Base-by-base conservation (phyloP, 805 yeast species). In the Wickerhamomyces ciferrii region DNA sequence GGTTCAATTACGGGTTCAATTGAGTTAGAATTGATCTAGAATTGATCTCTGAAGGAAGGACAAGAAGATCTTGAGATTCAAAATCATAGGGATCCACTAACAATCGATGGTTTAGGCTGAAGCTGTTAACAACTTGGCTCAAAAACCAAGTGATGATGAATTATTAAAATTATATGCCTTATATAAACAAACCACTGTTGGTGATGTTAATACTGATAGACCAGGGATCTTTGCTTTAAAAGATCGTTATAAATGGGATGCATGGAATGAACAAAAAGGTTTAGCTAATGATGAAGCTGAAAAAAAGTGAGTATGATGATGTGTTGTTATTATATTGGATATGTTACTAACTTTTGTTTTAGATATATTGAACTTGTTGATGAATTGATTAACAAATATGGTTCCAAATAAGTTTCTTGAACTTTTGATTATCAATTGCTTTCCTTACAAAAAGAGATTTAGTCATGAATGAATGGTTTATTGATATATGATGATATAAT, bases 201-300 rank as follows among this genome's bases (percentile, higher is more conserved):
- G 99, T 55, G 99, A 94, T 78, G 89, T 89, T 78, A 68, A 67
- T 54, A 86, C 96, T 51, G 73, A 76, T 46, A 87, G 88, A 73
- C 99, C 99, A 45, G 94, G 97, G 53, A 70, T 87, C 49, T 88
- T 94, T 67, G 96, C 90, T 71, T 78, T 94, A 72, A 89, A 86
- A 74, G 97, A 92, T 57, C 90, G 95, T 71, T 87, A 87, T 79
- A 94, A 94, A 77, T 94, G 98, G 98, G 92, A 91, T 65, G 79
- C 98, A 9, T 94, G 98, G 98, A 84, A 84, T 60, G 83, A 81
- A 59, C 72, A 84, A 62, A 85, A 87, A 73, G 99, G 99, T 48
- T 79, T 78, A 50, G 69, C 89, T 37, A 87, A 86, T 69, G 96
- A 81, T 57, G 97, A 89, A 32, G 99, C 99, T 50, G 98, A 92